Conservation (phyloP, 1,284 basidiomycete species). For the Athelia psychrophila region DNA sequence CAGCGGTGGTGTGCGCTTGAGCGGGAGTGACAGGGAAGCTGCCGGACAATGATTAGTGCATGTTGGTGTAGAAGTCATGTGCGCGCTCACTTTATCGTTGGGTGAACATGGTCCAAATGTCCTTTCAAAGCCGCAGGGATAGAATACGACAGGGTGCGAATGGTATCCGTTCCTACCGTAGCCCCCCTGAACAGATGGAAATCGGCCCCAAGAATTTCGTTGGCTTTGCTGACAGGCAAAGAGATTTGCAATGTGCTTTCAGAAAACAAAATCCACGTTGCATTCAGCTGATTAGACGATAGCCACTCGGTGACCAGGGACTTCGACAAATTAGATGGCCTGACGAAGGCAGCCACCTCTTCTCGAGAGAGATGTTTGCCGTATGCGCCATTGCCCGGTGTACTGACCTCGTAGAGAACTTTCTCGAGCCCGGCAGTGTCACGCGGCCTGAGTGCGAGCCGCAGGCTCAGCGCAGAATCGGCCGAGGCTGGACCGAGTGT, state of each 20-base stretch:
- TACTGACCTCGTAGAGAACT: constrained; percentile 41
- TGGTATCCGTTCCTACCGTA: constrained; percentile 27
- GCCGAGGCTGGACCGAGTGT: constrained; percentile 28
- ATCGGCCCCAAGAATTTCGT: constrained; percentile 35
- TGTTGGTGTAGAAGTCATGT: not conserved
- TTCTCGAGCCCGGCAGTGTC: constrained; percentile 32
- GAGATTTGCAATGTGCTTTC: constrained; percentile 42
- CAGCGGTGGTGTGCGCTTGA: constrained; percentile 10
- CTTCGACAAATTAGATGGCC: constrained; percentile 37
- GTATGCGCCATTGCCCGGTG: constrained; percentile 40
- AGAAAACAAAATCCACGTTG: constrained; percentile 25
- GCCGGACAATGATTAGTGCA: constrained; percentile 26
- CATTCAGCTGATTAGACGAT: constrained; percentile 31
- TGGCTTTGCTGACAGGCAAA: constrained; percentile 40
- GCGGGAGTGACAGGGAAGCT: constrained; percentile 19
- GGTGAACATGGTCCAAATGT: constrained; percentile 39
- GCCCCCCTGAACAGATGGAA: constrained; percentile 38
- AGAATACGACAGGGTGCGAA: constrained; percentile 41
- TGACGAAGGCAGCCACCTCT: constrained; percentile 37
- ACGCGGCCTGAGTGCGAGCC: constrained; percentile 36
- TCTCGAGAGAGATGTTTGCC: constrained; percentile 44
- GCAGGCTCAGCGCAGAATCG: constrained; percentile 32
- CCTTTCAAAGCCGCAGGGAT: constrained; percentile 34
- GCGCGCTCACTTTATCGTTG: constrained; percentile 38
- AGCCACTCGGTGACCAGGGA: constrained; percentile 43